Conservation (phyloP, 108 stramenopile genomes). For the Cyclostephanos invisitatus region DNA sequence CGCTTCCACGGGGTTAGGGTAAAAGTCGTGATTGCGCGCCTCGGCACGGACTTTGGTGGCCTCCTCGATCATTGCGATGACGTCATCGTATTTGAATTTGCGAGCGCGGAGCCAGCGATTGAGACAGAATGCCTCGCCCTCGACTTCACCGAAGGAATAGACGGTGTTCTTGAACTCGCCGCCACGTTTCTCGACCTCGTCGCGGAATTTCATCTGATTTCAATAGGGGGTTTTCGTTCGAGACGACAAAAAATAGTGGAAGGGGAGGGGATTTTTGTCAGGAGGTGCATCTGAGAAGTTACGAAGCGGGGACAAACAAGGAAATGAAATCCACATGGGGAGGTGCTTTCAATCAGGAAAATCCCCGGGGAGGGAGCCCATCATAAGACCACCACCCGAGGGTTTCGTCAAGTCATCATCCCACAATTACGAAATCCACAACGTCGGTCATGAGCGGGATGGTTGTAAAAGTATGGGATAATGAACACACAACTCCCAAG, state of each 20-base stretch:
- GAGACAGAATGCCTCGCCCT: slow-evolving; percentile 52
- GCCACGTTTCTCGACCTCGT: slow-evolving; percentile 52
- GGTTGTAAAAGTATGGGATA: too few relatives aligned
- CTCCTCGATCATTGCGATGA: slow-evolving; percentile 83
- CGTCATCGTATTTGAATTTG: slow-evolving; percentile 61
- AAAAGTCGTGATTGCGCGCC: slow-evolving; percentile 67
- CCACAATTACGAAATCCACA: not conserved
- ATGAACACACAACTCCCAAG: slow-evolving; percentile 39
- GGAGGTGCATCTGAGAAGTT: not conserved
- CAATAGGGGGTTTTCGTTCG: not conserved
- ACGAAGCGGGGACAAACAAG: not conserved
- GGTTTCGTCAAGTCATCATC: too few relatives aligned
- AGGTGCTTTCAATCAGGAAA: too few relatives aligned
- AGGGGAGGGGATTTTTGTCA: not conserved
- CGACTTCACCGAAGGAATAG: slow-evolving; percentile 48
- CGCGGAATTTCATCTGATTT: slow-evolving; percentile 51
- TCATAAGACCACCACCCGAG: too few relatives aligned
- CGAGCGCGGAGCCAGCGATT: slow-evolving; percentile 44
- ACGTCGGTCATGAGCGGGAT: too few relatives aligned
- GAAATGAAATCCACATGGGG: not conserved
- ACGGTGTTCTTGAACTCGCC: slow-evolving; percentile 52
- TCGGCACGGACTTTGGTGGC: slow-evolving; percentile 67
- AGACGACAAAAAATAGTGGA: not conserved
- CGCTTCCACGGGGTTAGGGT: slow-evolving; percentile 66
- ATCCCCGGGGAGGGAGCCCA: too few relatives aligned